Percentiles rank a stretch among this genome's conserved stretches.
Conservation (phyloP, 1,284 basidiomycete genomes). For the Entoloma clypeatum region DNA sequence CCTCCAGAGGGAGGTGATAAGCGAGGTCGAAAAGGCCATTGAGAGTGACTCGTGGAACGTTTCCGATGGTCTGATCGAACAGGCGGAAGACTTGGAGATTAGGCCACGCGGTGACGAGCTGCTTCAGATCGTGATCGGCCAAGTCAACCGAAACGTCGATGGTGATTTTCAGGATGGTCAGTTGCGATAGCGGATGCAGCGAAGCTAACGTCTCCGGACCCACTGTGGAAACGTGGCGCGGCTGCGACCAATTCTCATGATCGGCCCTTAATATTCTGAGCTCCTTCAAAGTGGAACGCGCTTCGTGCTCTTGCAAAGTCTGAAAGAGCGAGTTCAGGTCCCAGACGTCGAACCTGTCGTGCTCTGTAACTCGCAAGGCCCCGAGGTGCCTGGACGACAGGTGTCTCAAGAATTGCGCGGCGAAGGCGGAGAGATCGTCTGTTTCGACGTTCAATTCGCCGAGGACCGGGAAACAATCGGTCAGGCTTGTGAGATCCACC, state of each 20-base stretch:
- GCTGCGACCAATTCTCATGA: neutral
- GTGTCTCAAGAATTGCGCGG: neutral
- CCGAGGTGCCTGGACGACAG: neutral
- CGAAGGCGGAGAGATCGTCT: neutral
- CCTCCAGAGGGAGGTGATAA: slow-evolving; percentile 1
- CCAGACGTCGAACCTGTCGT: neutral
- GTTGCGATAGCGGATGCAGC: neutral
- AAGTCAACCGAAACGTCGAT: slow-evolving; percentile 2
- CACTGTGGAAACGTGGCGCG: neutral
- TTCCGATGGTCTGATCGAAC: neutral
- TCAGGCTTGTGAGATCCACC: too few relatives aligned
- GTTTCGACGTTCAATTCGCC: neutral
- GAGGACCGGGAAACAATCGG: slow-evolving; percentile 5
- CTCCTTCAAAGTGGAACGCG: neutral
- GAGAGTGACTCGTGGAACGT: neutral
- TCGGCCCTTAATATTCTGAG: neutral
- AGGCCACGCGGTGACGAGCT: slow-evolving; percentile 4
- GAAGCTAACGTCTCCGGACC: slow-evolving; percentile 2
- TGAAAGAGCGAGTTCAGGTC: slow-evolving; percentile 2
- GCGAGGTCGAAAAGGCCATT: slow-evolving; percentile 2
- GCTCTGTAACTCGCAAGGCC: neutral
- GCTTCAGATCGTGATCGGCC: neutral
- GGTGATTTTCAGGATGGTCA: neutral
- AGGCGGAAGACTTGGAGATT: neutral
- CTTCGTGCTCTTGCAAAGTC: neutral